These are phyloP conservation scores for Sporobolomyces pararoseus DNA, from an alignment of 768 basidiomycete species.

Conservation along the genomic window DNA sequence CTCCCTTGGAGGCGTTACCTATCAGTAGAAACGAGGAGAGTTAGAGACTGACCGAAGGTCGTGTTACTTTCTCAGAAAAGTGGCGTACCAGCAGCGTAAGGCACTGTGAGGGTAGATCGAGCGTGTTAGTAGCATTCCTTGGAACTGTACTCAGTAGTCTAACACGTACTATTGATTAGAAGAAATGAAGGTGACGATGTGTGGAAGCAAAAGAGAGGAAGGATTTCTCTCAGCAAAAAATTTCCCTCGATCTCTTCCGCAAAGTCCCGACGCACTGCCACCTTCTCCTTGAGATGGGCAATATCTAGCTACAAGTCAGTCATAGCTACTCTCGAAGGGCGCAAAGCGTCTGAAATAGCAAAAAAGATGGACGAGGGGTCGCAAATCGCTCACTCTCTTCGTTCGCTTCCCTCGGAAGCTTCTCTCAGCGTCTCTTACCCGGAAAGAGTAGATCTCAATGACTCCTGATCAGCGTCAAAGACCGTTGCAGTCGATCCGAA, in stretches of 20 bases:
- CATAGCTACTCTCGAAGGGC: too few species aligned
- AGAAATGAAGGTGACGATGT: not conserved
- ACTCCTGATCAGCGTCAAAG: too few species aligned
- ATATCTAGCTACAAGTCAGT: too few species aligned
- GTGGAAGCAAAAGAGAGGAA: not conserved
- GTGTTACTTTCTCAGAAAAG: not conserved
- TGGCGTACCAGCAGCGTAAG: conserved; percentile 24
- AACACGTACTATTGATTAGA: not conserved
- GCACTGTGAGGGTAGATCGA: conserved; percentile 14
- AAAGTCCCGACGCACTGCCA: too few species aligned
- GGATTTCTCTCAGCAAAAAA: not conserved
- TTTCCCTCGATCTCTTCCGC: too few species aligned
- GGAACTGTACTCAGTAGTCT: not conserved
- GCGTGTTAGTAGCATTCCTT: not conserved
- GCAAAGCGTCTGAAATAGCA: too few species aligned
- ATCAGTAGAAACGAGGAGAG: not conserved
- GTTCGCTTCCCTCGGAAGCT: not conserved
- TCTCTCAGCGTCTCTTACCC: too few species aligned
- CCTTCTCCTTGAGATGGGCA: too few species aligned
- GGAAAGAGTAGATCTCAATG: too few species aligned
- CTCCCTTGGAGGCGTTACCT: conserved; percentile 88
- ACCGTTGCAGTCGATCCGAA: too few species aligned
- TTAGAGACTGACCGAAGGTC: not conserved
- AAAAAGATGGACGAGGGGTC: too few species aligned
- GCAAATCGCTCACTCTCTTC: too few species aligned